Percentiles rank a stretch among this genome's conserved stretches.
These are phyloP conservation scores for Immersiporthe knoxdaviesiana DNA, from an alignment of 2,329 filamentous ascomycete species.

Conservation along the genomic window DNA sequence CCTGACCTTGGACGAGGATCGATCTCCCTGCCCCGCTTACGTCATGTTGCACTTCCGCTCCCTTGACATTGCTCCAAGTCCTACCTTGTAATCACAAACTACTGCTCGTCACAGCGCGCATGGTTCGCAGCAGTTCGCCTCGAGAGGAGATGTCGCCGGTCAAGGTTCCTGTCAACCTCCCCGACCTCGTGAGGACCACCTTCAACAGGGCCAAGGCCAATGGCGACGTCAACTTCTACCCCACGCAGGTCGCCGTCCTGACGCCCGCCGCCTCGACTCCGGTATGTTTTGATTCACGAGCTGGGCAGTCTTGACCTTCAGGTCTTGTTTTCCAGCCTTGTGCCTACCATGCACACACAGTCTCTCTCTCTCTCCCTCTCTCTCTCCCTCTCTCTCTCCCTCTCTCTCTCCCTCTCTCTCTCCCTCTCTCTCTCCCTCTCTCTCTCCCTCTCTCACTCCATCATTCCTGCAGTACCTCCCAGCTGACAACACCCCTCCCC, in stretches of 20 bases:
- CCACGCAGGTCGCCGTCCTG: slow-evolving; percentile 56
- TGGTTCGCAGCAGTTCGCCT: neutral
- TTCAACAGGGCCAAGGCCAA: slow-evolving; percentile 52
- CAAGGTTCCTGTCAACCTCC: slow-evolving; percentile 51
- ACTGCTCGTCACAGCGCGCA: neutral
- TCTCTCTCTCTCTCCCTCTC: too few relatives aligned
- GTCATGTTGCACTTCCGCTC: too few relatives aligned
- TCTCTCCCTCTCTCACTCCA: neutral
- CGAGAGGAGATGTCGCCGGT: slow-evolving; percentile 43
- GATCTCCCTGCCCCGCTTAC: slow-evolving; percentile 9
- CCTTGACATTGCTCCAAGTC: too few relatives aligned
- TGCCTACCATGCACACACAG: too few relatives aligned
- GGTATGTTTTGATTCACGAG: slow-evolving; percentile 38
- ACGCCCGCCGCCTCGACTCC: slow-evolving; percentile 47
- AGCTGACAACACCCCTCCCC: neutral
- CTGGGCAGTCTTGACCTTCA: neutral
- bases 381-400: too few relatives aligned
- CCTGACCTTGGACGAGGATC: neutral
- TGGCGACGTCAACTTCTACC: slow-evolving; percentile 57
- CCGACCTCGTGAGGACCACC: slow-evolving; percentile 52
- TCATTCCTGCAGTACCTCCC: neutral
- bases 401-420: too few relatives aligned
- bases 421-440: neutral
- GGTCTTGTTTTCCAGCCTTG: neutral
- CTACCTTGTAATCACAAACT: neutral